Base-by-base conservation (phyloP, 192 early-diverging fungal species). In the Coemansia sp. region DNA sequence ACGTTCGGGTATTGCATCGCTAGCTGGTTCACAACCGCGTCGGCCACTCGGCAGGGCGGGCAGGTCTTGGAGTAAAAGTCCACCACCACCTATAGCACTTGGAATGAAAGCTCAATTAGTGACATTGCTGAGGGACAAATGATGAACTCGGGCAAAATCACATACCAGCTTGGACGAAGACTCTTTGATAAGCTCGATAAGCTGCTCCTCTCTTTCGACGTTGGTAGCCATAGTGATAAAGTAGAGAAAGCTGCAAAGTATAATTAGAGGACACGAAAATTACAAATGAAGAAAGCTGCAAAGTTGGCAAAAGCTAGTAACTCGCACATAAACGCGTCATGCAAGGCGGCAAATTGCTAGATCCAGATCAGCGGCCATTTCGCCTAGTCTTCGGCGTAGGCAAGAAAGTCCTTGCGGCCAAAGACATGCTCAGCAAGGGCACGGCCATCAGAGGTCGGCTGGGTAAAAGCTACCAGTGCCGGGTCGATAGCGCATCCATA, bases 381-480 rank as follows among this genome's bases (percentile, higher is more conserved):
- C 16, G 35, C 5, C 52, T 70, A 72, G 6, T 70, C 59, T 67
- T 84, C 84, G 0, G 21, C 36, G 47, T 86, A 86, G 0, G 83
- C 85, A 16, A 86, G 47, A 78, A 86, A 86, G 59, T 86, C 79
- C 3, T 39, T 50, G 18, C 83, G 78, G 3, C 64, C 67, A 69
- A 80, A 82, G 8, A 82, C 37, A 11, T 70, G 70, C 47, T 77
- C 70, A 25, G 84, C 86, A 18, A 87, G 71, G 8, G 62, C 64
- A 20, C 68, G 66, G 45, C 86, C 86, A 13, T 68, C 75, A 3
- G 55, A 43, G 14, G 86, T 85, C 11, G 86, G 86, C 65, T 87
- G 83, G 5, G 86, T 78, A 39, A 87, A 87, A 0, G 86, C 86
- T 2, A 87, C 42, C 35, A 59, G n/a, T 0, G 38, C 63, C 20